Conservation (phyloP, 352 stramenopile species). For the Elongisporangium senticosum region DNA sequence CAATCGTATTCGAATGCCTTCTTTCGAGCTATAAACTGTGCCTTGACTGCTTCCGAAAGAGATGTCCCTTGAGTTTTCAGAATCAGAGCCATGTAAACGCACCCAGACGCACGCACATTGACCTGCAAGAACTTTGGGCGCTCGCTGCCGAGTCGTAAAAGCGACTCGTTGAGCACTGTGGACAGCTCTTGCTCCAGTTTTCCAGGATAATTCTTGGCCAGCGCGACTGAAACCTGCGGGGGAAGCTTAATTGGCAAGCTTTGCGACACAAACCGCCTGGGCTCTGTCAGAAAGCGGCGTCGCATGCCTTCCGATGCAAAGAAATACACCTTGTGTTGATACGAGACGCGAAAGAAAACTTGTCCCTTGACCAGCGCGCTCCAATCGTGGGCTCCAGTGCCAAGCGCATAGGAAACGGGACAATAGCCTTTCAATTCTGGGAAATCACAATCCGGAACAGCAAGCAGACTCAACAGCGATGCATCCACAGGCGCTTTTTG, state of each 20-base stretch:
- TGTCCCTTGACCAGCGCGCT: slow-evolving; percentile 40
- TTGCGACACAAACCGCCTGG: slow-evolving; percentile 29
- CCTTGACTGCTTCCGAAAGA: slow-evolving; percentile 9
- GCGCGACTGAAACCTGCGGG: slow-evolving; percentile 28
- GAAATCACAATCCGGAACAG: slow-evolving; percentile 58
- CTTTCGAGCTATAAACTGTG: background rate
- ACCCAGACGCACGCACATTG: slow-evolving; percentile 30
- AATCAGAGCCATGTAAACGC: slow-evolving; percentile 49
- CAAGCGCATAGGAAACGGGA: slow-evolving; percentile 53
- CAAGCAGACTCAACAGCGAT: slow-evolving; percentile 59
- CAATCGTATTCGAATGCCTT: slow-evolving; percentile 50
- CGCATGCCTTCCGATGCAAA: slow-evolving; percentile 46
- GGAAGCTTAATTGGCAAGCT: slow-evolving; percentile 61
- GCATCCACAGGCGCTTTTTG: slow-evolving; percentile 37
- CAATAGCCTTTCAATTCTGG: slow-evolving; percentile 73
- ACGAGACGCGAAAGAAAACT: slow-evolving; percentile 60
- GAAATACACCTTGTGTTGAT: slow-evolving; percentile 50
- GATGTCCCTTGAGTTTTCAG: slow-evolving; percentile 34
- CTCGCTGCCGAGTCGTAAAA: slow-evolving; percentile 43
- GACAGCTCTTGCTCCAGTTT: slow-evolving; percentile 60
- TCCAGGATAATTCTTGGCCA: slow-evolving; percentile 47
- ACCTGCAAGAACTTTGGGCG: slow-evolving; percentile 58
- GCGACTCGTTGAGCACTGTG: slow-evolving; percentile 49
- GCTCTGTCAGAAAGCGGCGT: slow-evolving; percentile 40
- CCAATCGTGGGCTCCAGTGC: slow-evolving; percentile 30